Conservation (phyloP, 345 rosid species). For the Leavenworthia alabamica region DNA sequence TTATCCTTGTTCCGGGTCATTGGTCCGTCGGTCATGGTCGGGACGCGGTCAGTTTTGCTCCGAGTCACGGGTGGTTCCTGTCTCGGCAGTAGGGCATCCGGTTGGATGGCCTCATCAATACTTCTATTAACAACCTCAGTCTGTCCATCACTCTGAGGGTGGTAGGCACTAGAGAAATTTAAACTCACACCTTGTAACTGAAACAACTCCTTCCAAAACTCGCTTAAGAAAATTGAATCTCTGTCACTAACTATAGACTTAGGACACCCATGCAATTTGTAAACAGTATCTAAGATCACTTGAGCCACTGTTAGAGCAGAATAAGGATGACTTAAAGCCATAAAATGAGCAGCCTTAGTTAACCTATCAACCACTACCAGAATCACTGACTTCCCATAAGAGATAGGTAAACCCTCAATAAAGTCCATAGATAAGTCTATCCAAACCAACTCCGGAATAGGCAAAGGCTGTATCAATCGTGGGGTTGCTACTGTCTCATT, state of each 20-base stretch:
- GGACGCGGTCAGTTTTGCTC: too few species aligned
- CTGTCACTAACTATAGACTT: not conserved
- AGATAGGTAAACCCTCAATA: not conserved
- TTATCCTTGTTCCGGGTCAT: too few species aligned
- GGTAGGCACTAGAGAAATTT: not conserved
- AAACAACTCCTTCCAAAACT: not conserved
- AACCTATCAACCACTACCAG: not conserved
- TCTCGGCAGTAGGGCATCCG: too few species aligned
- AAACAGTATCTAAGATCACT: not conserved
- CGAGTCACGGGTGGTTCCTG: too few species aligned
- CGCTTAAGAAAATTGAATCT: not conserved
- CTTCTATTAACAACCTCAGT: not conserved
- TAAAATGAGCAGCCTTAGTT: not conserved
- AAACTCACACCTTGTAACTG: fast-evolving
- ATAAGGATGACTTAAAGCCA: not conserved
- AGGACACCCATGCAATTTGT: not conserved
- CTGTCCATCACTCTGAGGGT: not conserved
- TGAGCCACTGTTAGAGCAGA: not conserved
- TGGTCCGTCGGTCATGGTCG: too few species aligned
- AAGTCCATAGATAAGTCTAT: not conserved
- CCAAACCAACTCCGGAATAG: fast-evolving
- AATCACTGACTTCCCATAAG: fast-evolving
- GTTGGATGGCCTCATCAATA: too few species aligned
- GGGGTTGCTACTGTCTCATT: not conserved
- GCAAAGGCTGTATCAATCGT: fast-evolving